These are phyloP conservation scores for Tephrocybe sp. DNA, from an alignment of 768 basidiomycete species.

Conservation along the genomic window DNA sequence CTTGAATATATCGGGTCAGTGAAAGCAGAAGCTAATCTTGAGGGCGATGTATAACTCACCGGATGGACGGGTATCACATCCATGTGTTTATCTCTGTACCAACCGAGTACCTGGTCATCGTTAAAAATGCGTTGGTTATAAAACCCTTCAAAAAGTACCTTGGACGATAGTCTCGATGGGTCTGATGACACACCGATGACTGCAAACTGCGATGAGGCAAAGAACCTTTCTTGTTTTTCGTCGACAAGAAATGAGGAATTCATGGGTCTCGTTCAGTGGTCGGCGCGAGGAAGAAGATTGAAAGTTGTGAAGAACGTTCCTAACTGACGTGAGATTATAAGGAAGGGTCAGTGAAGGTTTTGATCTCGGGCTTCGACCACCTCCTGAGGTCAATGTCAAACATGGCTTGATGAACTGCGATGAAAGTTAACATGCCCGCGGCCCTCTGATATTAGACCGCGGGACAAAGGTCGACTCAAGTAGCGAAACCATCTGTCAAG, in stretches of 20 bases:
- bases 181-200: conserved; percentile 21
- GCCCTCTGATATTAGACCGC: conserved; percentile 6
- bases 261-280: too few relatives aligned
- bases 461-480: conserved; percentile 4
- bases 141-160: conserved; percentile 8
- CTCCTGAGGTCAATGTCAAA: conserved; percentile 10
- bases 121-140: background rate
- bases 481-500: background rate
- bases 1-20: background rate
- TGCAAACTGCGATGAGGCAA: conserved; percentile 19
- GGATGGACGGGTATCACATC: conserved; percentile 19
- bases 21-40: background rate
- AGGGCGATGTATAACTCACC: conserved; percentile 4
- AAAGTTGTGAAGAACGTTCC: background rate
- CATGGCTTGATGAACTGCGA: conserved; percentile 9
- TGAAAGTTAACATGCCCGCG: conserved; percentile 4
- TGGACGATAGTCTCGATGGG: conserved; percentile 14
- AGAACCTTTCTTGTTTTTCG: conserved; percentile 18
- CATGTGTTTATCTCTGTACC: conserved; percentile 20
- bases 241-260: background rate
- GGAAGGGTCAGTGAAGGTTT: conserved; percentile 3
- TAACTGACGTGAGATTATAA: conserved; percentile 2
- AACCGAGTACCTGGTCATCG: conserved; percentile 14
- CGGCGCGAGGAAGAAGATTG: too few relatives aligned
- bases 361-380: conserved; percentile 10